phyloP scores from a whole-genome alignment of 2,329 filamentous ascomycete species.

The Calonectria pauciramosa region DNA sequence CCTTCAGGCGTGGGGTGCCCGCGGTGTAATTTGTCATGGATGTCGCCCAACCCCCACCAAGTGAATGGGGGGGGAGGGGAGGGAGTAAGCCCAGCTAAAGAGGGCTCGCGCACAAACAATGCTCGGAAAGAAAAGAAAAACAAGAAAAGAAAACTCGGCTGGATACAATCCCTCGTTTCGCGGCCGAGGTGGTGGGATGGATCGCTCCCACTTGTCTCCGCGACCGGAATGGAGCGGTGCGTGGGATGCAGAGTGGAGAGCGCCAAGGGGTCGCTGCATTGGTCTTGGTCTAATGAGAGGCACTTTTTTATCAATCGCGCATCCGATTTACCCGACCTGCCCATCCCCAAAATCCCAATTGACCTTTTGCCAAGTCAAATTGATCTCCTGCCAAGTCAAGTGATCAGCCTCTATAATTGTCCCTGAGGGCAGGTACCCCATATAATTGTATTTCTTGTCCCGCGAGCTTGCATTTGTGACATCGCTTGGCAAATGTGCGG shows the following conservation, averaged over 20 bases:
- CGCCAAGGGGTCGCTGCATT: not conserved
- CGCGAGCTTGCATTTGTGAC: not conserved
- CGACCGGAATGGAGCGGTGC: not conserved
- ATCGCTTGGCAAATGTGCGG: not conserved
- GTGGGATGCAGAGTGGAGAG: conserved; percentile 1
- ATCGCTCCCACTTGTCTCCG: conserved; percentile 3
- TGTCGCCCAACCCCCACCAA: conserved; percentile 6
- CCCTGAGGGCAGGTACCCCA: not conserved
- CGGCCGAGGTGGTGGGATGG: not conserved
- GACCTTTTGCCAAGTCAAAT: not conserved
- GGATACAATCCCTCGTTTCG: not conserved
- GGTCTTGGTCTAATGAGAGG: conserved; percentile 5
- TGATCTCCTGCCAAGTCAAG: not conserved
- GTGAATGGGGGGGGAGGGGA: not conserved
- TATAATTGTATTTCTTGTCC: not conserved
- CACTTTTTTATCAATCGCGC: conserved; percentile 9
- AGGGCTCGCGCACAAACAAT: not conserved
- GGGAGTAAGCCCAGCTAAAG: not conserved
- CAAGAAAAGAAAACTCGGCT: not conserved
- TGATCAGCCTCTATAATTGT: not conserved
- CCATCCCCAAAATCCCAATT: not conserved
- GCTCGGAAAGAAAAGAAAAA: not conserved
- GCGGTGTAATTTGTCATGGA: not conserved
- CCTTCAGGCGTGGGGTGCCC: not conserved
- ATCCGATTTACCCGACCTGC: not conserved